Percentiles rank a stretch among this genome's conserved stretches.
These are phyloP conservation scores for Leersia perrieri DNA, from an alignment of 176 grass and related monocot species.

Conservation along the genomic window DNA sequence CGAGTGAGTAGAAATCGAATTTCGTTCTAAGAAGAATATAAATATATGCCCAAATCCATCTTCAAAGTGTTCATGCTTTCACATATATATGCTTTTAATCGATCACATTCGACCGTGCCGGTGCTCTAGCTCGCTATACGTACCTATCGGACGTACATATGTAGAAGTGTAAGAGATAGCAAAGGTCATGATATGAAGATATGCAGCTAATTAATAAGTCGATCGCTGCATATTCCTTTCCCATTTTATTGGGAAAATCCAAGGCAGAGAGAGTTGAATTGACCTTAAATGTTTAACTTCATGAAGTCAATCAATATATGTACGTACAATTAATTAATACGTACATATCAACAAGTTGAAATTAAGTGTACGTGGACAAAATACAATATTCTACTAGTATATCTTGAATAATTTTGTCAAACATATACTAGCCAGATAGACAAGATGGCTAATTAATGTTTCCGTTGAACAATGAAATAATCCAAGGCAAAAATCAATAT, in stretches of 20 bases:
- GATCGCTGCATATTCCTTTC: slow-evolving; percentile 24
- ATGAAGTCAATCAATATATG: not conserved
- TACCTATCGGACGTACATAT: not conserved
- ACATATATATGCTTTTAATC: not conserved
- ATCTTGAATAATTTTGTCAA: slow-evolving; percentile 28
- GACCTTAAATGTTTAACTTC: slow-evolving; percentile 33
- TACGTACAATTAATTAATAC: not conserved
- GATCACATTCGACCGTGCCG: not conserved
- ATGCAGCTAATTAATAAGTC: not conserved
- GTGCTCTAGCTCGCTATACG: not conserved
- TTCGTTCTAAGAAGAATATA: not conserved
- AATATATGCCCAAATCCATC: not conserved
- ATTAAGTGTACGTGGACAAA: not conserved
- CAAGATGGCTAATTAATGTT: slow-evolving; percentile 29
- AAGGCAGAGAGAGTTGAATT: slow-evolving; percentile 31
- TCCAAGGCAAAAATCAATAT: not conserved
- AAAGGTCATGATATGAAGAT: not conserved
- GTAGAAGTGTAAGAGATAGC: no score
- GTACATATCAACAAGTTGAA: not conserved
- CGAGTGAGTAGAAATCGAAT: not conserved
- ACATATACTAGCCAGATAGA: slow-evolving; percentile 20
- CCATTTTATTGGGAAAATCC: slow-evolving; percentile 29
- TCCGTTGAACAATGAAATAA: slow-evolving; percentile 35
- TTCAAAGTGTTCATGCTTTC: not conserved
- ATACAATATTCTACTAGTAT: not conserved